Evolutionary conservation across 768 basidiomycete species (phyloP), one percentile per base, ranked within the genome.

Genomic region (Gymnopilus junonius): DNA sequence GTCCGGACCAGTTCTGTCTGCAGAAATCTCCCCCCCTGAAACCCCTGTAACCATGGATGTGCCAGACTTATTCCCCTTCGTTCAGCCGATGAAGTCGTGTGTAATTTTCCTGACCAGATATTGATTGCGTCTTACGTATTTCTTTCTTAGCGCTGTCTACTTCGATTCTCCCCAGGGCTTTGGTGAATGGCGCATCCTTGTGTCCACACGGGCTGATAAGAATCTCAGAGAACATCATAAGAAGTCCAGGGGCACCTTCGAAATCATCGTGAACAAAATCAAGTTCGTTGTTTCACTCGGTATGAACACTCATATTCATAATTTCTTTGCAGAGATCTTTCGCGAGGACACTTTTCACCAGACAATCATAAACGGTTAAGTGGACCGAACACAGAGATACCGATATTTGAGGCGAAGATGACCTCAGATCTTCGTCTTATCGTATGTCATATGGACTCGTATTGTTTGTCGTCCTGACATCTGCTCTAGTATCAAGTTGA

Each of bases 351-450:
- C 59, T 91, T 91, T 67, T 90, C 90, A 1, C 77, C 79, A 7
- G 85, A 88, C 62, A 91, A 91, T 64, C 87, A 91, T 65, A 88
- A 89, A 70, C 73, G 81, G 4, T 74, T 91, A 15, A 85, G 77
- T 20, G 81, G 80, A 0, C 55, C 72, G 0, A 73, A 76, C 15
- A 71, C 72, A 10, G 81, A 82, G 0, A 71, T 90, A 0, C 87
- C 89, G 0, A 80, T 91, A 10, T 90, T 81, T 56, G 88, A 90
- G 67, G 90, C 90, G 0, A 90, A 89, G 70, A 85, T 90, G 80
- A 83, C 83, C 6, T 66, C 76, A 0, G 84, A 87, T 61, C 68
- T 79, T 31, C 76, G 85, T 4, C 71, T 88, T n/a, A 77, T 88
- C 1, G 85, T 86, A 67, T 2, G 81, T 51, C 2, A 72, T 35